phyloP scores from a whole-genome alignment of 2,329 filamentous ascomycete genomes.

The Shiraia bambusicola region DNA sequence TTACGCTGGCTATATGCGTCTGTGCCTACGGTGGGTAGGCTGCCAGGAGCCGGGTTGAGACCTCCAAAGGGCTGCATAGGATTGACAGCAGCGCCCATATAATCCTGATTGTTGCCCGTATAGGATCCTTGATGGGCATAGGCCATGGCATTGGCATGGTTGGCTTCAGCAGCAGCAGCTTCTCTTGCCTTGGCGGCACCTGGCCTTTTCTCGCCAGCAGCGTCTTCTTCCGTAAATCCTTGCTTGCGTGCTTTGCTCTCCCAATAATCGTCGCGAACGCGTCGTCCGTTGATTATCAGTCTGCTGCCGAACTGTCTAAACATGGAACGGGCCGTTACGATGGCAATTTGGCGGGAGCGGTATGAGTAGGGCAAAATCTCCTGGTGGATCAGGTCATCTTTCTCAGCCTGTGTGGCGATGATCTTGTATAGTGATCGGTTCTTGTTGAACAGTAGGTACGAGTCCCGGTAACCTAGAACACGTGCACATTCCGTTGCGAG shows the following conservation, averaged over 20 bases:
- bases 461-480: slow-evolving; percentile 90
- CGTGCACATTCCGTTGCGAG: slow-evolving; percentile 95
- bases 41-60: slow-evolving; percentile 67
- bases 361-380: slow-evolving; percentile 97
- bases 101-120: slow-evolving; percentile 38
- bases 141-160: slow-evolving; percentile 53
- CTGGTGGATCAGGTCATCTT: slow-evolving; percentile 92
- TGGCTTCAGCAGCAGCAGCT: slow-evolving; percentile 68
- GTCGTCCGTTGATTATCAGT: slow-evolving; percentile 83
- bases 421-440: slow-evolving; percentile 97
- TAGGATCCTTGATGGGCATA: slow-evolving; percentile 34
- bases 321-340: slow-evolving; percentile 97
- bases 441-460: slow-evolving; percentile 98
- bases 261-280: slow-evolving; percentile 98
- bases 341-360: slow-evolving; percentile 95
- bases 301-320: slow-evolving; percentile 97
- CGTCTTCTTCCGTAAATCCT: slow-evolving; percentile 94
- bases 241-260: slow-evolving; percentile 96
- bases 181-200: slow-evolving; percentile 87
- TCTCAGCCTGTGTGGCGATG: slow-evolving; percentile 92
- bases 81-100: slow-evolving; percentile 32
- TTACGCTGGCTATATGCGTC: slow-evolving; percentile 70
- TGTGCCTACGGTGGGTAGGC: slow-evolving; percentile 70
- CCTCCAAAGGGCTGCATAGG: slow-evolving; percentile 49
- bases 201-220: slow-evolving; percentile 92